A percentile compares a stretch with the other conserved stretches of the same genome.
Conservation (phyloP, 257 asterid genomes). For the Solanum neorickii region DNA sequence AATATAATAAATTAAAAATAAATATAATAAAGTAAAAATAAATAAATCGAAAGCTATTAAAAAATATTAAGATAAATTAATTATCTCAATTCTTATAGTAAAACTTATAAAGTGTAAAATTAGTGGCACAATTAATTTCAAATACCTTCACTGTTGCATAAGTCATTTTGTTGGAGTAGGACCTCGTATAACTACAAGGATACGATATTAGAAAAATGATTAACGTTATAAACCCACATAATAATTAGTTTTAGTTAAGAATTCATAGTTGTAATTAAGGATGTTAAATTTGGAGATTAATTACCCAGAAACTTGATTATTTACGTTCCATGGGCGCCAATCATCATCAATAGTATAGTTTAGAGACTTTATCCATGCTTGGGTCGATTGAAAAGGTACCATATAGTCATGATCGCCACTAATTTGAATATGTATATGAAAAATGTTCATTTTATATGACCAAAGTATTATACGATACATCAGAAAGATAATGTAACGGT, state of each 20-base stretch:
- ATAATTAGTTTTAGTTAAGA: not conserved
- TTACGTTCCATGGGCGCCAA: constrained; percentile 10
- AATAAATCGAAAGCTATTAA: not conserved
- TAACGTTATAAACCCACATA: not conserved
- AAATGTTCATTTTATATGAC: not conserved
- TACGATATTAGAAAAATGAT: not conserved
- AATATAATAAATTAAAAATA: not conserved
- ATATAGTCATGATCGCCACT: constrained; percentile 6
- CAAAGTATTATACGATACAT: not conserved
- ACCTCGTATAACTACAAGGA: not conserved
- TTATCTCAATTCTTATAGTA: not conserved
- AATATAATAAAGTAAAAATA: no score
- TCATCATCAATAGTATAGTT: constrained; percentile 22
- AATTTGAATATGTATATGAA: no score
- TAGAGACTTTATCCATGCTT: constrained; percentile 32
- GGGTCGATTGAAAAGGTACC: constrained; percentile 18
- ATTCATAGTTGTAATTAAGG: no score
- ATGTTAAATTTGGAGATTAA: no score
- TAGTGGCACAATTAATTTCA: not conserved
- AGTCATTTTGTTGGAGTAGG: constrained; percentile 31
- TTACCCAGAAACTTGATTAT: no score
- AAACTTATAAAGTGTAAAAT: no score
- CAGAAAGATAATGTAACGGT: not conserved
- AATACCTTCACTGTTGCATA: constrained; percentile 34
- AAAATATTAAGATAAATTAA: not conserved